Conservation (phyloP, 768 basidiomycete species). For the Boletus rubropictus region DNA sequence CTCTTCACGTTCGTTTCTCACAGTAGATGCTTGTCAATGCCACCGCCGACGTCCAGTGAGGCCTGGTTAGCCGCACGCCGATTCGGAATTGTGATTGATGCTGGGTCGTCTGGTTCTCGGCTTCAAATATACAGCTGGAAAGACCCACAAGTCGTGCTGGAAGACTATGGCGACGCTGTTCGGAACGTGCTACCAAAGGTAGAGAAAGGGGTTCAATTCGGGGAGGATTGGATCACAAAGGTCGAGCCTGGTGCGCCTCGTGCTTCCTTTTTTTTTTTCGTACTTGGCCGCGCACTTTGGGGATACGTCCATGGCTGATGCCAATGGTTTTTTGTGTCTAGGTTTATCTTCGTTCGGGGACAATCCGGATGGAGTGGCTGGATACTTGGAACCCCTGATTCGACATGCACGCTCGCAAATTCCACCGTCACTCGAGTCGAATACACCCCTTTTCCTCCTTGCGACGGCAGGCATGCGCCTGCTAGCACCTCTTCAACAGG, state of each 20-base stretch:
- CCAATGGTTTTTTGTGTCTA: conserved; percentile 28
- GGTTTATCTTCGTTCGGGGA: conserved; percentile 82
- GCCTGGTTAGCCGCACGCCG: conserved; percentile 75
- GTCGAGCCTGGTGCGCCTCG: conserved; percentile 80
- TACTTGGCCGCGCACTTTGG: neutral
- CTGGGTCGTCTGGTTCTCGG: conserved; percentile 94
- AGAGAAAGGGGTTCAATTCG: conserved; percentile 80
- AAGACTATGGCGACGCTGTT: conserved; percentile 45
- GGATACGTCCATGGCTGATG: neutral
- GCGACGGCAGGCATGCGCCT: conserved; percentile 98
- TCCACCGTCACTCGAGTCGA: conserved; percentile 76
- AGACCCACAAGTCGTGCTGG: conserved; percentile 61
- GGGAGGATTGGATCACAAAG: conserved; percentile 85
- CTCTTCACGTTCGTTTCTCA: conserved; percentile 21
- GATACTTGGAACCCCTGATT: conserved; percentile 78
- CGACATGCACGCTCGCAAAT: conserved; percentile 76
- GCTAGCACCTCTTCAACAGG: conserved; percentile 61
- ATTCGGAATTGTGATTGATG: conserved; percentile 95
- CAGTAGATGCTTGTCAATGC: conserved; percentile 47
- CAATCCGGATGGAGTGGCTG: conserved; percentile 61
- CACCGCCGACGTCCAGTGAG: conserved; percentile 64
- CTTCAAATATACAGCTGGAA: conserved; percentile 97
- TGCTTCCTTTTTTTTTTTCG: no score
- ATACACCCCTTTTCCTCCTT: conserved; percentile 88
- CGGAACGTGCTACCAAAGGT: conserved; percentile 68